Evolutionary conservation across 306 rosid species (phyloP).

Genomic region (Mimosa bimucronata): DNA sequence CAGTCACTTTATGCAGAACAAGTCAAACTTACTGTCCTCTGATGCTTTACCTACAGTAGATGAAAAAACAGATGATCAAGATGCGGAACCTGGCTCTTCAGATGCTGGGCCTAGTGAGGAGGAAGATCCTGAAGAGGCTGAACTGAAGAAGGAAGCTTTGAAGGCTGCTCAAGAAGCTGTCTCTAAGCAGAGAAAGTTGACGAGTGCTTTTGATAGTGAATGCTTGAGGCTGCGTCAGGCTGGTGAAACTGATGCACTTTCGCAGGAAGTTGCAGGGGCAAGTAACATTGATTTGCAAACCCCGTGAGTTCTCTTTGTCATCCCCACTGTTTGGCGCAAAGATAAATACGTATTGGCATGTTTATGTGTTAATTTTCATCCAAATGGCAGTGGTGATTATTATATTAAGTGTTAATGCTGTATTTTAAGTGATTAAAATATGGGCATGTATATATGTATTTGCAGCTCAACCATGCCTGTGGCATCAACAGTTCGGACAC

Average conservation of each 20-base stretch:
- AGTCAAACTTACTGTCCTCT: constrained; percentile 70
- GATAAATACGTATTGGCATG: constrained; percentile 18
- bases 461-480: constrained; percentile 99
- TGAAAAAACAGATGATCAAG: constrained; percentile 59
- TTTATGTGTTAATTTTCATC: constrained; percentile 9
- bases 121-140: constrained; percentile 91
- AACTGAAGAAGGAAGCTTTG: constrained; percentile 88
- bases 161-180: constrained; percentile 99
- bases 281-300: constrained; percentile 87
- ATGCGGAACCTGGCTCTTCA: constrained; percentile 47
- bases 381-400: constrained; percentile 31
- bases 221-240: constrained; percentile 80
- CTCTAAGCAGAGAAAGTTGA: constrained; percentile 82
- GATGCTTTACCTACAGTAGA: constrained; percentile 61
- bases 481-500: constrained; percentile 91
- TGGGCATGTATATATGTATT: constrained; percentile 29
- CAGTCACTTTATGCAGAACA: constrained; percentile 99
- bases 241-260: constrained; percentile 67
- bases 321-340: not conserved
- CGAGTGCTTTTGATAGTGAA: constrained; percentile 85
- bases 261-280: constrained; percentile 91
- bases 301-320: constrained; percentile 65
- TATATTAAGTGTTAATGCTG: constrained; percentile 28
- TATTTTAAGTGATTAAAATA: constrained; percentile 28
- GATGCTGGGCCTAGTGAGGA: constrained; percentile 57